Base-by-base conservation (phyloP, 2,329 filamentous ascomycete genomes). In the Leptographium procerum region DNA sequence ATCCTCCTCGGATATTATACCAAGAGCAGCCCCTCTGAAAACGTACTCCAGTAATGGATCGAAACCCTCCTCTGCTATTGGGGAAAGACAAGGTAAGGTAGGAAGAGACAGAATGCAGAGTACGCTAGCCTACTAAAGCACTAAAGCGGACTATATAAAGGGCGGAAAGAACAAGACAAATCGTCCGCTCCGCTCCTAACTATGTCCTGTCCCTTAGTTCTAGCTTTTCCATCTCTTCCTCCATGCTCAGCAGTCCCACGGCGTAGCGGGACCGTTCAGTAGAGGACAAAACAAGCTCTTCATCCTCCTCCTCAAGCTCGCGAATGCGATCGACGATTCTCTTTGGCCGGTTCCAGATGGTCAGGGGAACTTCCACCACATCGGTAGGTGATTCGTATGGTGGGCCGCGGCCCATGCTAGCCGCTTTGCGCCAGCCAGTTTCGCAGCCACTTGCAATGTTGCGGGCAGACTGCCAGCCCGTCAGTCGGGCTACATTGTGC, bases 391-490 rank as follows among this genome's bases (percentile, higher is more conserved):
- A 75, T 55, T 74, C 70, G 68, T 95, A 96, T 1, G 84, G 84
- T 4, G 91, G 90, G 0, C 91, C 92, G 52, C 83, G 80, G 0
- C 88, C 88, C 64, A 87, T 76, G 61, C 85, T 80, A 4, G 83
- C 87, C 1, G 87, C 85, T 67, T 86, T 88, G 60, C 82, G 78
- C 94, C 94, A 99, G 0, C 84, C 81, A 3, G 84, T 86, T 70
- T 97, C 91, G 69, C 90, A 95, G 1, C 90, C 91, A 54, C 82
- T 78, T 0, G 89, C 89, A 62, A 96, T 92, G 47, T 91, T 83
- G 36, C 83, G 81, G 1, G 90, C 88, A 1, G 87, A 90, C 65
- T 90, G 87, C 88, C 90, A 96, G 0, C 94, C 94, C 0, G 90
- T 96, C 9, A 94, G 77, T 1, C 85, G 82, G 2, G 87, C 83